These are phyloP conservation scores for Gryganskiella cystojenkinii DNA, from an alignment of 192 early-diverging fungal species.

Conservation along the genomic window DNA sequence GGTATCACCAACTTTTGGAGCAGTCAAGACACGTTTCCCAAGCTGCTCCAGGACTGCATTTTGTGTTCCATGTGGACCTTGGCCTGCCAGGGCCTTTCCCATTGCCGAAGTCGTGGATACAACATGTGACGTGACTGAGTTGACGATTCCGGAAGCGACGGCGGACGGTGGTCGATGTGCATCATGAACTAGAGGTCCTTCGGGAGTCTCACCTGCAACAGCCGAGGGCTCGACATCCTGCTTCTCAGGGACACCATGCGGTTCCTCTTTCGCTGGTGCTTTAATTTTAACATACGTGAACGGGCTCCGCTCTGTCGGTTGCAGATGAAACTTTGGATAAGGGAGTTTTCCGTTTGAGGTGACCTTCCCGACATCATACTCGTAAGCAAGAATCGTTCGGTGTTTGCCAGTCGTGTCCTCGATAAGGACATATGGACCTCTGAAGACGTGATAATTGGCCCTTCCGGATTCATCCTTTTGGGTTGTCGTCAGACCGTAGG, in stretches of 20 bases:
- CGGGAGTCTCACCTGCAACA: not conserved
- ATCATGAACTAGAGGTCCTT: not conserved
- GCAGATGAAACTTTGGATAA: constrained; percentile 22
- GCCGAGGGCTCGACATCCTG: constrained; percentile 1
- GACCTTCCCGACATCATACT: constrained; percentile 3
- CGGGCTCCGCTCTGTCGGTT: constrained; percentile 18
- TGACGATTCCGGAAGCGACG: constrained; percentile 25
- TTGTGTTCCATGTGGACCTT: constrained; percentile 4
- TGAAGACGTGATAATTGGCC: constrained; percentile 26
- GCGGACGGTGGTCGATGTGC: not conserved
- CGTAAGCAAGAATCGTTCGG: constrained; percentile 23
- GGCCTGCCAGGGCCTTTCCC: not conserved
- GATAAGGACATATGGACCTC: constrained; percentile 19
- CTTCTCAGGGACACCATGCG: not conserved
- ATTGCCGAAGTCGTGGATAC: constrained; percentile 19
- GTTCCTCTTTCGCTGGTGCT: not conserved
- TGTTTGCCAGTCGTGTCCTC: constrained; percentile 31
- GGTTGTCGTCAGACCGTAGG: constrained; percentile 21
- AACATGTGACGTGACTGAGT: constrained; percentile 24
- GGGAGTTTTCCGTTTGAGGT: not conserved
- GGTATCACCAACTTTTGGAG: constrained; percentile 14
- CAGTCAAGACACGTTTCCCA: constrained; percentile 28
- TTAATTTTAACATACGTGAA: constrained; percentile 1
- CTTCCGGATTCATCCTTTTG: constrained; percentile 17
- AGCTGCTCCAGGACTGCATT: constrained; percentile 26